These are phyloP conservation scores for Irpex lacteus DNA, from an alignment of 1,284 basidiomycete species.

Conservation along the genomic window DNA sequence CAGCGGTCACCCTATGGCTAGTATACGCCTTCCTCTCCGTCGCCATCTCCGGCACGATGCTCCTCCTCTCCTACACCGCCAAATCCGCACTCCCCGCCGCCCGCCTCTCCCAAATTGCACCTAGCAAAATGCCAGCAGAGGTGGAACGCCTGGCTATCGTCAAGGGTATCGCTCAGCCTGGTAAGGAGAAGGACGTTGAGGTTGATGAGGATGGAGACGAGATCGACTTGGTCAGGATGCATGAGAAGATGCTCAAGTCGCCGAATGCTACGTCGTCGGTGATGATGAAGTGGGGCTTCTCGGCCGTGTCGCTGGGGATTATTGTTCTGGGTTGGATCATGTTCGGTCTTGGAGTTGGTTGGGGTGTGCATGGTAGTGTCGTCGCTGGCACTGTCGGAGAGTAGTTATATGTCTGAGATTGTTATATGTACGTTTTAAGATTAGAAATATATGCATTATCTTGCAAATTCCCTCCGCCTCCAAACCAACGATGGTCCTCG, in stretches of 20 bases:
- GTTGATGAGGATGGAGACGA: conserved; percentile 18
- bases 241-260: conserved; percentile 34
- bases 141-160: conserved; percentile 29
- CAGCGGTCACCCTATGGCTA: conserved; percentile 42
- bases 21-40: conserved; percentile 39
- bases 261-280: conserved; percentile 18
- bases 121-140: conserved; percentile 30
- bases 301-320: conserved; percentile 27
- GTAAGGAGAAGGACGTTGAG: conserved; percentile 18
- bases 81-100: conserved; percentile 37
- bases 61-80: conserved; percentile 29
- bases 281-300: conserved; percentile 26
- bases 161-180: conserved; percentile 20
- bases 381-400: conserved; percentile 39
- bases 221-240: conserved; percentile 19
- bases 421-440: background rate
- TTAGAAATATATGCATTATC: too few relatives aligned
- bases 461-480: too few relatives aligned
- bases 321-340: conserved; percentile 43
- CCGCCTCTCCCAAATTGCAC: conserved; percentile 39
- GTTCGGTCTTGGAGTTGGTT: conserved; percentile 41
- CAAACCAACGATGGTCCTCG: background rate
- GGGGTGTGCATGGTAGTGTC: conserved; percentile 42
- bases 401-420: conserved; percentile 15
- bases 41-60: conserved; percentile 36